These are phyloP conservation scores for Inga laurina DNA, from an alignment of 306 rosid species.

Conservation along the genomic window DNA sequence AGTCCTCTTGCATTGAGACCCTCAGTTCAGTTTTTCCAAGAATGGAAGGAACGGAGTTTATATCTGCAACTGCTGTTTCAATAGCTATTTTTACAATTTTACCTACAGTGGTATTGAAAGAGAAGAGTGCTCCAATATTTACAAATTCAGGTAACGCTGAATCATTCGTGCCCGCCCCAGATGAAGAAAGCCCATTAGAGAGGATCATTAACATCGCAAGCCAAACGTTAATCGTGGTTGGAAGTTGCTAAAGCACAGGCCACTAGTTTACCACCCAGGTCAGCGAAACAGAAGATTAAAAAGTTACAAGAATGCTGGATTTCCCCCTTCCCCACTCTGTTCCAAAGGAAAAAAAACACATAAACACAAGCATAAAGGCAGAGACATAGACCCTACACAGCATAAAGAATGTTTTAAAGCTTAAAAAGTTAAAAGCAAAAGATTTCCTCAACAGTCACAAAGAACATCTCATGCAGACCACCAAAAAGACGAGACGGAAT, in stretches of 20 bases:
- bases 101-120: conserved; percentile 62
- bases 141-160: conserved; percentile 61
- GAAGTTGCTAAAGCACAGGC: conserved; percentile 20
- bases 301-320: not conserved
- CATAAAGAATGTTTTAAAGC: not conserved
- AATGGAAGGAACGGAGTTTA: conserved; percentile 73
- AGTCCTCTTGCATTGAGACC: conserved; percentile 59
- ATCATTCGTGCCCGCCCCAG: conserved; percentile 48
- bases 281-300: conserved; percentile 11
- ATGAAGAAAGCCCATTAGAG: conserved; percentile 48
- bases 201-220: conserved; percentile 46
- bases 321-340: not conserved
- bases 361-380: conserved; percentile 11
- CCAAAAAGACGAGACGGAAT: conserved; percentile 12
- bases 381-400: not conserved
- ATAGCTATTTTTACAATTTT: conserved; percentile 74
- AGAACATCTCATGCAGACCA: conserved; percentile 25
- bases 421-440: not conserved
- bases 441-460: conserved; percentile 16
- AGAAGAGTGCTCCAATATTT: conserved; percentile 70
- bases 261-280: conserved; percentile 39
- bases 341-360: not conserved
- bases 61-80: conserved; percentile 68
- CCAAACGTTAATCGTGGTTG: conserved; percentile 56
- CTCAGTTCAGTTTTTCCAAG: conserved; percentile 59